Percentiles rank a stretch among this genome's conserved stretches.
These are phyloP conservation scores for Perilla frutescens DNA, from an alignment of 257 asterid genomes.

Conservation along the genomic window DNA sequence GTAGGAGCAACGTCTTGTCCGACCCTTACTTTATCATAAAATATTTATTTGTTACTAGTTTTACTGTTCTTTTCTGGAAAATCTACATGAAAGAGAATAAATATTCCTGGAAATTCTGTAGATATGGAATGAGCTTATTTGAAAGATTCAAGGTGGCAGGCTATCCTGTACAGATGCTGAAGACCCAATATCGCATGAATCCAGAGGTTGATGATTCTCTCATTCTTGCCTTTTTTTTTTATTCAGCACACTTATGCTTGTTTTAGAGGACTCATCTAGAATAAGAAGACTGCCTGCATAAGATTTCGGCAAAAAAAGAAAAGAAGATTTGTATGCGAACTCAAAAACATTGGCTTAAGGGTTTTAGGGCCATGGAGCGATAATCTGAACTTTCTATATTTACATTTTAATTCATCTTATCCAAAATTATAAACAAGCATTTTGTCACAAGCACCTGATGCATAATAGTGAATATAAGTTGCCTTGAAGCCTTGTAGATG, in stretches of 20 bases:
- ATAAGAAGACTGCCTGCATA: constrained; percentile 10
- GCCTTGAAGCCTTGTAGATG: constrained; percentile 20
- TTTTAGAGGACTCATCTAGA: constrained; percentile 8
- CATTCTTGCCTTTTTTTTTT: background rate
- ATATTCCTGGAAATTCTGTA: constrained; percentile 36
- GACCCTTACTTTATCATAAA: constrained; percentile 8
- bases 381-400: background rate
- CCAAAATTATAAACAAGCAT: background rate
- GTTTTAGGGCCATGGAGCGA: constrained; percentile 1
- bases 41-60: background rate
- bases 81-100: constrained; percentile 7
- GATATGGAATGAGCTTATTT: constrained; percentile 90
- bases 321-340: background rate
- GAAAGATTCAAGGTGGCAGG: constrained; percentile 92
- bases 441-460: constrained; percentile 7
- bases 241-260: background rate
- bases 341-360: background rate
- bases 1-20: constrained; percentile 48
- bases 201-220: constrained; percentile 69
- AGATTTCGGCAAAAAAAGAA: background rate
- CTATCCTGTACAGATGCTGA: constrained; percentile 96
- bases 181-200: constrained; percentile 98
- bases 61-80: constrained; percentile 6
- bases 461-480: constrained; percentile 3
- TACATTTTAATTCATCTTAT: constrained; percentile 12